Evolutionary conservation across 2,329 filamentous ascomycete species (phyloP).

Genomic region (Fusarium guadeloupense): DNA sequence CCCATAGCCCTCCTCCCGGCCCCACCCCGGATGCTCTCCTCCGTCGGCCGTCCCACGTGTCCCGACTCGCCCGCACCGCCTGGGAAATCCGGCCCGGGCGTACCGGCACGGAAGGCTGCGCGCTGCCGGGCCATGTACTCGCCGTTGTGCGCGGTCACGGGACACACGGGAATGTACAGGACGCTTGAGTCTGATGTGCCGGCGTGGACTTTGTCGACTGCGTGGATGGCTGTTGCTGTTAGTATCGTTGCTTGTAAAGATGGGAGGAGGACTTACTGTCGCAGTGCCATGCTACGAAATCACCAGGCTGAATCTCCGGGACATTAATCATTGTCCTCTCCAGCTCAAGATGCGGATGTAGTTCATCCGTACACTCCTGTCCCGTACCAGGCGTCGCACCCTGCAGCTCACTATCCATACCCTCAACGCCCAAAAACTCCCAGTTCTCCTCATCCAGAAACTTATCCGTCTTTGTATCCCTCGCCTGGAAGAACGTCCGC

Average conservation of each 20-base stretch:
- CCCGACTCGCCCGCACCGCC: conserved; percentile 73
- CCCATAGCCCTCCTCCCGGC: conserved; percentile 57
- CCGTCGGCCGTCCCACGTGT: conserved; percentile 59
- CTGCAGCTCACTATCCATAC: conserved; percentile 70
- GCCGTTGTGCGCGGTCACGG: conserved; percentile 78
- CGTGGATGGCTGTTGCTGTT: conserved; percentile 67
- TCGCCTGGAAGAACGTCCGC: conserved; percentile 80
- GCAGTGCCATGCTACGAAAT: conserved; percentile 88
- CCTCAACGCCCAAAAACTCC: conserved; percentile 58
- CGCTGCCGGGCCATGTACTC: conserved; percentile 76
- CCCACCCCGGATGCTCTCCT: conserved; percentile 48
- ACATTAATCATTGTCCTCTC: conserved; percentile 74
- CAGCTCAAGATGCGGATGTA: conserved; percentile 78
- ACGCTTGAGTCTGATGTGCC: conserved; percentile 82
- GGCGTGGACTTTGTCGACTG: conserved; percentile 80
- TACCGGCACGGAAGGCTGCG: conserved; percentile 73
- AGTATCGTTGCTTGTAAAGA: not conserved
- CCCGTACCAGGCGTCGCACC: conserved; percentile 75
- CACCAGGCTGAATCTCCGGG: conserved; percentile 74
- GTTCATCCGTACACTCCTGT: conserved; percentile 73
- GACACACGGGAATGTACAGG: conserved; percentile 88
- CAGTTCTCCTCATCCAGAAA: conserved; percentile 67
- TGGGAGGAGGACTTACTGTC: conserved; percentile 59
- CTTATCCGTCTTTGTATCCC: conserved; percentile 34
- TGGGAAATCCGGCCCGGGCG: conserved; percentile 75